Base-by-base conservation (phyloP, 371 early-diverging fungal species). In the Mucor sp. region DNA sequence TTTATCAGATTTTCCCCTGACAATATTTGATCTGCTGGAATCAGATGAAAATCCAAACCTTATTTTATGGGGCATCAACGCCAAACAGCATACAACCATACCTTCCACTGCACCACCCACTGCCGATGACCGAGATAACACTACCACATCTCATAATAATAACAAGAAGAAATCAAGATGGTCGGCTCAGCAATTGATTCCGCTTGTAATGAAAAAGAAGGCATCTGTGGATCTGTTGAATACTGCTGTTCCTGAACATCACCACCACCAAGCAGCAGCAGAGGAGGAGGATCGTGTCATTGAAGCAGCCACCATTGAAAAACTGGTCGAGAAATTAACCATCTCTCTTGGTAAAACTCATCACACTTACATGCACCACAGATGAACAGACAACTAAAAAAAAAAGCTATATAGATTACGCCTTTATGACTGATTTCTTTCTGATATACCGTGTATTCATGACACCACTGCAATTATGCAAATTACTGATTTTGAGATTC, bases 391-490 rank as follows among this genome's bases (percentile, higher is more conserved):
- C 41, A 4, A 41, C 2, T 17, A 41, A 41, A 39, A 39, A 2
- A 37, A 4, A n/a, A 43, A 28, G 15, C 19, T 11, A 14, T 60
- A 11, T 70, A 85, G 91, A 91, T 61, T 91, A 91, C 68, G 82
- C 85, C 2, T 86, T 89, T 56, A 78, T 91, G 79, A 87, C 89
- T 35, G 91, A 91, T 60, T 91, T 91, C 62, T 91, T 90, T 67
- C 72, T 91, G 43, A 89, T 88, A 17, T 91, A 86, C 59, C 89
- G 91, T 21, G 76, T 83, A 7, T 91, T 91, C 39, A 83, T 89
- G 57, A 76, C 87, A 0, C 87, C 89, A 6, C 48, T 84, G 17
- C 82, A 86, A 25, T 68, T 91, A 19, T 82, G 87, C 60, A 81
- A 83, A 58, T 69, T 89, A 4, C 65, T 91, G 27, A 80, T 89